Conservation (phyloP, 306 rosid species). For the Corylus americana region DNA sequence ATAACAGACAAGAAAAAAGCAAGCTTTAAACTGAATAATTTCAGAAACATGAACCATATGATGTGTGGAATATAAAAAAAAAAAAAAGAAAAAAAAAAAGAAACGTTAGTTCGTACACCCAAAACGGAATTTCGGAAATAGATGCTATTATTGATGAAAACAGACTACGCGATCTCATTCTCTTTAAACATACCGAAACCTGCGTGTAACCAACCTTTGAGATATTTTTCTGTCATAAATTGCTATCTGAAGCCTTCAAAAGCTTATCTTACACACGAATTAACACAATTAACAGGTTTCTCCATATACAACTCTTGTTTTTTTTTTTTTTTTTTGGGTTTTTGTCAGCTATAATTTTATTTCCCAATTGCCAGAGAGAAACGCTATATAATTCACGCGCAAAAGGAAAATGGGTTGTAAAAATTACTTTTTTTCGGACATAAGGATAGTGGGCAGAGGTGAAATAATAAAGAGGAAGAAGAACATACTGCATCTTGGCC, state of each 20-base stretch:
- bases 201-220: neutral
- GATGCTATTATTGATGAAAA: neutral
- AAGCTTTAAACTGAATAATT: neutral
- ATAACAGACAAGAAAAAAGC: neutral
- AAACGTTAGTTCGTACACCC: neutral
- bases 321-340: neutral
- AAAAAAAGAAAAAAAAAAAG: too few species aligned
- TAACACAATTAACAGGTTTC: neutral
- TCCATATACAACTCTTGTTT: neutral
- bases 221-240: neutral
- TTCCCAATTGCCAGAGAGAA: neutral
- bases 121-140: neutral
- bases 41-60: neutral
- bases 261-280: neutral
- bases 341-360: neutral
- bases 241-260: neutral
- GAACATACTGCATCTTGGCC: constrained; percentile 85
- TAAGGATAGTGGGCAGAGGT: neutral
- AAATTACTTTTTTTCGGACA: neutral
- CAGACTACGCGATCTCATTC: neutral
- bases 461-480: neutral
- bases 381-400: neutral
- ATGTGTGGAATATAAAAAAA: neutral
- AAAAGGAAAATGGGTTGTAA: neutral
- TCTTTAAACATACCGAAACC: neutral